Percentiles rank a stretch among this genome's conserved stretches.
These are phyloP conservation scores for Thelonectria olida DNA, from an alignment of 2,329 filamentous ascomycete genomes.

Conservation along the genomic window DNA sequence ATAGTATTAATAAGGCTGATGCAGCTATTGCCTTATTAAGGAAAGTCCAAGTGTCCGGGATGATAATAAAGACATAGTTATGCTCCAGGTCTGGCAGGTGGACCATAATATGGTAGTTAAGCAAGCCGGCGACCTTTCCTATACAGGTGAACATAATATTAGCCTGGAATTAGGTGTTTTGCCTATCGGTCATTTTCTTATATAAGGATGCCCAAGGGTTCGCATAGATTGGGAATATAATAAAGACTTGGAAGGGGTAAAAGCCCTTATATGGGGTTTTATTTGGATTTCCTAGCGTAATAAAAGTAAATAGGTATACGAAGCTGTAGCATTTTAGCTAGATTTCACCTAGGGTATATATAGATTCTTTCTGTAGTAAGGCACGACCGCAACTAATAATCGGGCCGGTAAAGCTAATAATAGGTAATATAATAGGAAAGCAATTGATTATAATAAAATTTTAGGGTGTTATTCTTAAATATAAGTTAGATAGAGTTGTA, in stretches of 20 bases:
- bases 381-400: background rate
- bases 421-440: background rate
- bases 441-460: background rate
- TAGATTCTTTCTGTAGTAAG: background rate
- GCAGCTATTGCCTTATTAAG: too few species aligned
- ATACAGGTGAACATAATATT: background rate
- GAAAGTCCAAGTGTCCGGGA: background rate
- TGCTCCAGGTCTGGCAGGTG: background rate
- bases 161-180: background rate
- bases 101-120: background rate
- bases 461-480: background rate
- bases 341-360: background rate
- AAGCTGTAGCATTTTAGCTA: background rate
- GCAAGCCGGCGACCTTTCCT: background rate
- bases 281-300: background rate
- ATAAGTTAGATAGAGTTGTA: too few species aligned
- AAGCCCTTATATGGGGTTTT: background rate
- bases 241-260: constrained; percentile 5
- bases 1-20: too few species aligned
- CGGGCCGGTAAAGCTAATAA: background rate
- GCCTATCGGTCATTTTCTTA: too few species aligned
- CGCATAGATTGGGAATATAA: constrained; percentile 3
- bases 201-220: too few species aligned
- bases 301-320: background rate
- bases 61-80: background rate